These are phyloP conservation scores for Coemansia sp. DNA, from an alignment of 192 early-diverging fungal genomes.

Conservation along the genomic window DNA sequence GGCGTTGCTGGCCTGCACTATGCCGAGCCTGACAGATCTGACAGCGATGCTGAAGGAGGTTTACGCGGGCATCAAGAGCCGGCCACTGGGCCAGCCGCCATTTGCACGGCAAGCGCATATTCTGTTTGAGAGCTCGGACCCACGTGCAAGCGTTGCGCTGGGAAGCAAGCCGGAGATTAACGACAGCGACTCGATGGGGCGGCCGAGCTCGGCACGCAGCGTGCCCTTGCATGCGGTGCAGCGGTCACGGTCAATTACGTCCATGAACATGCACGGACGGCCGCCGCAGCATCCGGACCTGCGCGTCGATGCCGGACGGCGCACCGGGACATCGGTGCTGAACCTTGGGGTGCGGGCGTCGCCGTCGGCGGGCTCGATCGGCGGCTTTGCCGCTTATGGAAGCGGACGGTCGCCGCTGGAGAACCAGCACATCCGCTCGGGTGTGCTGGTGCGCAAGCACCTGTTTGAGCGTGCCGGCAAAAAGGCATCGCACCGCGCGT, in stretches of 20 bases:
- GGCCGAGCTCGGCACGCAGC: constrained; percentile 52
- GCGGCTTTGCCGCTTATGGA: constrained; percentile 25
- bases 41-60: constrained; percentile 51
- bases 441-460: constrained; percentile 82
- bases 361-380: constrained; percentile 49
- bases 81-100: constrained; percentile 52
- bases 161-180: constrained; percentile 33
- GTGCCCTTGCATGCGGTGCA: constrained; percentile 49
- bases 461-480: constrained; percentile 70
- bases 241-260: constrained; percentile 47
- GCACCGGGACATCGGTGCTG: constrained; percentile 32
- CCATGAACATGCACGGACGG: constrained; percentile 34
- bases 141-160: constrained; percentile 24
- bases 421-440: constrained; percentile 52
- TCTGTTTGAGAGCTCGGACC: constrained; percentile 11
- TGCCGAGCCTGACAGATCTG: constrained; percentile 46
- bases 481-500: constrained; percentile 80
- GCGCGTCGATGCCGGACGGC: constrained; percentile 29
- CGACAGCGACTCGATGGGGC: constrained; percentile 32
- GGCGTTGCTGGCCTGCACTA: constrained; percentile 17
- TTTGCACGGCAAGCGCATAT: constrained; percentile 45
- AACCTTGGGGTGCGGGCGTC: constrained; percentile 25
- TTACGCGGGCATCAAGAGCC: constrained; percentile 51
- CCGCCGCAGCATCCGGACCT: constrained; percentile 39
- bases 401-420: constrained; percentile 51